Base-by-base conservation (phyloP, 352 stramenopile species). In the Discostella stelligera region DNA sequence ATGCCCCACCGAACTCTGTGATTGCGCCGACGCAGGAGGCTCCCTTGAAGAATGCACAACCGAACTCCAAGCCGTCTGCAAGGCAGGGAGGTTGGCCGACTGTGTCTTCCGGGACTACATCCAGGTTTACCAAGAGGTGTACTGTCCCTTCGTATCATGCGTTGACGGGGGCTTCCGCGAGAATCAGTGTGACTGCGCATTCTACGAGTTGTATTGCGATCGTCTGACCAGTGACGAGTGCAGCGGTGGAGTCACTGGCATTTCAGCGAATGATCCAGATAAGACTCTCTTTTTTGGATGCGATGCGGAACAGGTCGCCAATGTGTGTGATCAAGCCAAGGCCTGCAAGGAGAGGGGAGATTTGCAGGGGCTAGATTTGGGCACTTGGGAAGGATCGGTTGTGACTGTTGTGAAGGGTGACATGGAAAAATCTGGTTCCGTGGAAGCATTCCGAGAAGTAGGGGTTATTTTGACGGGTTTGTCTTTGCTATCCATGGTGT, bases 271-370 rank as follows among this genome's bases (percentile, higher is more conserved):
- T 54, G 56, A 52, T 48, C 18, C 53, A 0, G 67, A 82, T 69
- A 77, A 74, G 52, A 82, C 71, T 46, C 74, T 66, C 30, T 81
- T 82, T 39, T 82, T 82, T 56, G 74, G 74, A 21, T 82, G 74
- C 44, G 74, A 82, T 50, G 67, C 76, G 49, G 54, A 25, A 0
- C 62, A 74, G 14, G 64, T 81, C 50, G 62, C 50, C 30, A 67
- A 1, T 11, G 53, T 81, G 52, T 81, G 73, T 64, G 66, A 71
- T 48, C 39, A 77, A 50, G 67, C 74, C 27, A 62, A 67, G 41
- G 39, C 14, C 18, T 82, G 74, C 62, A 82, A 82, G 50, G 64
- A 70, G 2, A 67, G 25, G 27, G 74, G 74, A 39, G 67, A 74
- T 50, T 77, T 82, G 67, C 48, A 74, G 25, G 74, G 74, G 18